A percentile compares a stretch with the other conserved stretches of the same genome.
Conservation (phyloP, 2,329 filamentous ascomycete species). For the Fusarium sp. region DNA sequence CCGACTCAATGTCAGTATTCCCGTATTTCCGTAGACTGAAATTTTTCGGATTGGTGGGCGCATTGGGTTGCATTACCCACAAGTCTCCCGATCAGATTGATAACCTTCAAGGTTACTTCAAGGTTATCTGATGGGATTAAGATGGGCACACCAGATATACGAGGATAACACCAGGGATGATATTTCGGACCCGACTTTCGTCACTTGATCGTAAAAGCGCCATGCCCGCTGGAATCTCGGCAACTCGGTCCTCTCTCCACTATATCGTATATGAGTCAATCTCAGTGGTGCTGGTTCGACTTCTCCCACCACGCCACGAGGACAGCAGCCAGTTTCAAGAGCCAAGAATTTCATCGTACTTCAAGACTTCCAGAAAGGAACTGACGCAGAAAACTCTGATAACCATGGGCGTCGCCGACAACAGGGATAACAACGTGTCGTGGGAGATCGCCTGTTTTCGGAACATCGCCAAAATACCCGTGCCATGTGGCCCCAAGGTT, state of each 20-base stretch:
- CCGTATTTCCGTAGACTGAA: background rate
- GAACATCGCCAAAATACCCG: background rate
- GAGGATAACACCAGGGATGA: no score
- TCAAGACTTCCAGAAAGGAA: background rate
- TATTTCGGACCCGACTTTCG: no score
- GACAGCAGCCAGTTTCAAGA: no score
- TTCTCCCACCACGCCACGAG: no score
- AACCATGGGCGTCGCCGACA: background rate
- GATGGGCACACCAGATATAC: no score
- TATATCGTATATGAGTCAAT: no score
- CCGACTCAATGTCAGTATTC: background rate
- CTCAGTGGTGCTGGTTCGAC: no score
- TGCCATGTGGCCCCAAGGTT: background rate
- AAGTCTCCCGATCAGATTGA: constrained; percentile 8
- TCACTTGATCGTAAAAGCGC: no score
- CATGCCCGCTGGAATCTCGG: background rate
- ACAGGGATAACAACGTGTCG: background rate
- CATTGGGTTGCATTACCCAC: background rate
- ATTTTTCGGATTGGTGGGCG: background rate
- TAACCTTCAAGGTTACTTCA: background rate
- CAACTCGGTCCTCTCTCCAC: background rate
- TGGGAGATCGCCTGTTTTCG: constrained; percentile 5
- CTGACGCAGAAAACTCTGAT: background rate
- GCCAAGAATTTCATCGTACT: background rate
- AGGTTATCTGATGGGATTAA: background rate